Conservation (phyloP, 345 rosid genomes). For the Heritiera littoralis region DNA sequence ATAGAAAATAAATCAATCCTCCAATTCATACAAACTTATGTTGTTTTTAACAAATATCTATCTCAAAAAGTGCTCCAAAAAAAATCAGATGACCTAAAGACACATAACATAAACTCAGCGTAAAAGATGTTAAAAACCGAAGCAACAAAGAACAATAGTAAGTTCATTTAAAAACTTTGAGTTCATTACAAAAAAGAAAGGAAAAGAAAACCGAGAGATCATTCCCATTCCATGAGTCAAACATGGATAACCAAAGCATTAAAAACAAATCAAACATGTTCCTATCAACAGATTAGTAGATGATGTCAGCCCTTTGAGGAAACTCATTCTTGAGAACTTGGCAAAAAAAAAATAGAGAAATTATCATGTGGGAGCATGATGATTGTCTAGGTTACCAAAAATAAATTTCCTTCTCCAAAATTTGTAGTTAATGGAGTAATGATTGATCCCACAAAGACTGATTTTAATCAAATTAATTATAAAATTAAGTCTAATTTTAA, state of each 20-base stretch:
- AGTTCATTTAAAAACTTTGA: not conserved
- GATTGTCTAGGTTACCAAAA: too few species aligned
- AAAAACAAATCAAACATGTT: slow-evolving; percentile 83
- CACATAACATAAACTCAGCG: not conserved
- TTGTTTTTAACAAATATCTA: not conserved
- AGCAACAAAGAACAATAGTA: not conserved
- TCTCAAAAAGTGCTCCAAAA: not conserved
- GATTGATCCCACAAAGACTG: too few species aligned
- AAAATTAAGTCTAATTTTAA: too few species aligned
- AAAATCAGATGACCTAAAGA: not conserved
- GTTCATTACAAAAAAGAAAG: not conserved
- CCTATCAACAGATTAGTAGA: slow-evolving; percentile 95
- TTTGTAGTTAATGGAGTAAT: too few species aligned
- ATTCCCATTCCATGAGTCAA: slow-evolving; percentile 82
- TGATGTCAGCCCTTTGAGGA: slow-evolving; percentile 77
- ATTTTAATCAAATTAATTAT: too few species aligned
- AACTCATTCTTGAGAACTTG: slow-evolving; percentile 37
- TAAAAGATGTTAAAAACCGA: slow-evolving; percentile 10
- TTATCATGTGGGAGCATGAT: too few species aligned
- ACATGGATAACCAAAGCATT: slow-evolving; percentile 85
- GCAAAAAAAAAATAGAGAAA: too few species aligned
- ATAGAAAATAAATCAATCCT: not conserved
- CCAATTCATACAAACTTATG: not conserved
- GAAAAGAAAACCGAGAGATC: slow-evolving; percentile 74
- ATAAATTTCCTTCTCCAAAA: too few species aligned